Evolutionary conservation across 441 rosid genomes (phyloP).

Genomic region (Adansonia madagascariensis): DNA sequence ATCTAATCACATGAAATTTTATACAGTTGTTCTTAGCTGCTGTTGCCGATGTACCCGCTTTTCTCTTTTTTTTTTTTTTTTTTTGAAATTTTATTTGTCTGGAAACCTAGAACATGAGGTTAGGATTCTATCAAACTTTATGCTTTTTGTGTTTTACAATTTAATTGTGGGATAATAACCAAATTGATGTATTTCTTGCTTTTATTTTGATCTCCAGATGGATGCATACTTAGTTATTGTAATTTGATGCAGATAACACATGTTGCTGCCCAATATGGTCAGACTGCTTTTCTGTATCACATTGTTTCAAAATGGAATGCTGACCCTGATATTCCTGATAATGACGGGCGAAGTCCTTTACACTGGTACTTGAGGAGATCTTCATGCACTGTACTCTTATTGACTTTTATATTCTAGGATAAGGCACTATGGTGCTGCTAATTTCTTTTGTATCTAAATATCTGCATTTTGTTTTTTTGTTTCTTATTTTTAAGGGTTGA

Average conservation of each 20-base stretch:
- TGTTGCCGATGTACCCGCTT: neutral
- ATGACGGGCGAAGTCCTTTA: constrained; percentile 92
- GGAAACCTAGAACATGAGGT: neutral
- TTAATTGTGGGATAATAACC: neutral
- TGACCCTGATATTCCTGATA: constrained; percentile 90
- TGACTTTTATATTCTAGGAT: constrained; percentile 21
- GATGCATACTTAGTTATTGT: constrained; percentile 35
- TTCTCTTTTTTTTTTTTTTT: neutral
- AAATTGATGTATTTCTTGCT: constrained; percentile 6
- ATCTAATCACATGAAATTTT: neutral
- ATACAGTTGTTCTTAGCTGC: neutral
- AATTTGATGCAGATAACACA: constrained; percentile 73
- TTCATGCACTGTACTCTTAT: constrained; percentile 1
- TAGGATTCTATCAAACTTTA: neutral
- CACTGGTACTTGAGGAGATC: constrained; percentile 69
- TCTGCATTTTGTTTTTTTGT: neutral
- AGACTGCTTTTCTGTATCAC: constrained; percentile 89
- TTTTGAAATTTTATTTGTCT: neutral
- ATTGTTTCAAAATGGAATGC: constrained; percentile 95
- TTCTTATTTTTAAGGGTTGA: neutral
- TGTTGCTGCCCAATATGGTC: constrained; percentile 98
- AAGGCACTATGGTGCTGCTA: neutral
- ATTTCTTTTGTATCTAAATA: neutral
- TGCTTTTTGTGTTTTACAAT: constrained; percentile 15
- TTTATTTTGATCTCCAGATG: constrained; percentile 23